Percentiles rank a stretch among this genome's conserved stretches.
phyloP scores from a whole-genome alignment of 805 yeast genomes.

The Schizosaccharomyces lindneri region DNA sequence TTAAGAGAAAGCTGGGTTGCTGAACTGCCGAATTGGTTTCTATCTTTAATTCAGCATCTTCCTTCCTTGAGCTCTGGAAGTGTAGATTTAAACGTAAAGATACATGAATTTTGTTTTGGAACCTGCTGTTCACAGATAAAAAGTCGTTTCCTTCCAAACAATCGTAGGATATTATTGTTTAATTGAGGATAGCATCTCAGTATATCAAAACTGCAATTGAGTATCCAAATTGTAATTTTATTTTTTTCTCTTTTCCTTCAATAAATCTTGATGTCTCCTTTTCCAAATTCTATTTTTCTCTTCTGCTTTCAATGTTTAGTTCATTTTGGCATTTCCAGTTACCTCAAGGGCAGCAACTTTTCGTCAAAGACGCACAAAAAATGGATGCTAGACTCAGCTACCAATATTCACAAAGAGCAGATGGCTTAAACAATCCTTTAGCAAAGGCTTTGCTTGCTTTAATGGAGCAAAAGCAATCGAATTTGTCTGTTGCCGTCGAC shows the following conservation, averaged over 20 bases:
- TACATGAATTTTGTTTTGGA: background rate
- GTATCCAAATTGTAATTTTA: no score
- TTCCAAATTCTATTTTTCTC: no score
- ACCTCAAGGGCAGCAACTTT: no score
- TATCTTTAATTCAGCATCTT: background rate
- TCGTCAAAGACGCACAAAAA: no score
- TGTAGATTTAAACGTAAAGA: background rate
- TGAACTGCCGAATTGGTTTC: background rate
- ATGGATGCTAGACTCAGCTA: background rate
- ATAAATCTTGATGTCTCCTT: no score
- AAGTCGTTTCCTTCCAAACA: background rate
- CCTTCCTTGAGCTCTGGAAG: background rate
- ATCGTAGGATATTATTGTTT: no score
- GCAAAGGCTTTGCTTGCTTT: constrained; percentile 48
- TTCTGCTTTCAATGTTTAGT: no score
- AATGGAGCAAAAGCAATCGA: constrained; percentile 61
- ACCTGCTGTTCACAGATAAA: background rate
- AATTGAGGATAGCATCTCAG: no score
- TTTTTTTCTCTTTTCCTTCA: no score
- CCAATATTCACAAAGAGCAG: constrained; percentile 47
- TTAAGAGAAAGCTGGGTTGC: no score
- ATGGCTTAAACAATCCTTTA: constrained; percentile 45
- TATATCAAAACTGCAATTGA: no score
- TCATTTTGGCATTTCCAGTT: no score
- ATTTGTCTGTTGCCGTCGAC: constrained; percentile 85